Base-by-base conservation (phyloP, 805 yeast genomes). In the Candida chauliodis region DNA sequence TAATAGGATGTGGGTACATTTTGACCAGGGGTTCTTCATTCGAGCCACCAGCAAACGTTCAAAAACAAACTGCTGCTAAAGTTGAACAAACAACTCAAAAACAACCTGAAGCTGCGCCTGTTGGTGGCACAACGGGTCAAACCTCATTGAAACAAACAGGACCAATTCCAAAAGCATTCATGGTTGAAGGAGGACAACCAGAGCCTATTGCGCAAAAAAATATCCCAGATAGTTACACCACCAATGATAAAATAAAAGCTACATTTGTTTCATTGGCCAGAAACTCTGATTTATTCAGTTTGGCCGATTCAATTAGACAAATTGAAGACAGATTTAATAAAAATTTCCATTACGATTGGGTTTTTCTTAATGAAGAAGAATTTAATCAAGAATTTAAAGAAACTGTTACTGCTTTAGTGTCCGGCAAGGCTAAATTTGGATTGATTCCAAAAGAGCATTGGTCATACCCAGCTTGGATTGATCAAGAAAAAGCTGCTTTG, bases 291-390 rank as follows among this genome's bases (percentile, higher is more conserved):
- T 58, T 85, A 41, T 69, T 73, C 64, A 71, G 72, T 9, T 61
- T 86, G 35, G 61, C 76, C 32, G 75, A 68, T 19, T 79, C 93
- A 9, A 82, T 85, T 46, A 73, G 85, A 59, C 76, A 81, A 36
- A 73, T 90, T 38, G 96, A 90, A 62, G 96, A 88, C 58, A 72
- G 96, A 44, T 90, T 91, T 71, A 90, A 90, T 69, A 60, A 66
- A 18, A 72, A 82, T 36, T 89, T 66, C 64, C 73, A 84, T 47
- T 90, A 90, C 58, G 96, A 93, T 49, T 90, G 97, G 96, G 91
- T 88, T 25, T 90, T 90, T 60, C 70, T 90, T 51, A 90, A 90
- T 61, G 95, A 90, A 56, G 86, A 80, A 39, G 82, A 75, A 31
- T 91, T 90, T 63, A 71, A 76, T 40, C 89, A 85, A 2, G 90